Evolutionary conservation across 306 rosid species (phyloP), one percentile per base, ranked within the genome.

Genomic region (Citrullus amarus): DNA sequence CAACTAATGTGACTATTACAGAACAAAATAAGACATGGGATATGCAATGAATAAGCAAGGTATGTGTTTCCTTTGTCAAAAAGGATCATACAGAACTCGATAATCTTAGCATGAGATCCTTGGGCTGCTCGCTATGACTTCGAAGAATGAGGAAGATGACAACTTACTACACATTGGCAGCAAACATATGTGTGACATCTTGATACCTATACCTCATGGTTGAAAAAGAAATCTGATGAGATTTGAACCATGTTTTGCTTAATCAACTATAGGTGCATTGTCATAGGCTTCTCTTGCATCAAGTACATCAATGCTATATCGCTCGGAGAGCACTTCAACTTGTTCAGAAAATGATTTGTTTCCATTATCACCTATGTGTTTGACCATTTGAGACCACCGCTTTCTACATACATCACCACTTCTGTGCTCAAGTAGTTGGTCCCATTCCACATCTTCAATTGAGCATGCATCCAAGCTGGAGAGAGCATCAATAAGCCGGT

Each of bases 381-480:
- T 85, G 53, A 90, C 79, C 96, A 93, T 91, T 81, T 93, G 90
- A 32, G 77, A 50, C 98, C 97, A 93, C n/a, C 98, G 83, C 85
- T 88, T 88, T 86, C 89, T 80, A 82, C 96, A 90, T 32, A 79
- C 39, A 79, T 91, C 90, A 48, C 98, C 96, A 46, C 87, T 4
- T 82, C 97, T 89, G 51, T 90, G 83, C 82, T 89, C 93, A 65
- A 91, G 78, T 86, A 93, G 43, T 80, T 82, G 9, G 80, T 93
- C 97, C 98, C 98, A 93, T 17, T 91, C 93, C 68, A 93, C 96
- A 62, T 91, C 96, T 82, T 90, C 91, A 63, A 86, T 82, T 79
- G 80, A 79, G 80, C 83, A 82, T 62, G 97, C 97, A 86, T 91
- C 97, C 84, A 93, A 83, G 77, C 32, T 28, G 54, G 48, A 51